Conservation (phyloP, 768 basidiomycete genomes). For the Dictyophora rubrovolvata region DNA sequence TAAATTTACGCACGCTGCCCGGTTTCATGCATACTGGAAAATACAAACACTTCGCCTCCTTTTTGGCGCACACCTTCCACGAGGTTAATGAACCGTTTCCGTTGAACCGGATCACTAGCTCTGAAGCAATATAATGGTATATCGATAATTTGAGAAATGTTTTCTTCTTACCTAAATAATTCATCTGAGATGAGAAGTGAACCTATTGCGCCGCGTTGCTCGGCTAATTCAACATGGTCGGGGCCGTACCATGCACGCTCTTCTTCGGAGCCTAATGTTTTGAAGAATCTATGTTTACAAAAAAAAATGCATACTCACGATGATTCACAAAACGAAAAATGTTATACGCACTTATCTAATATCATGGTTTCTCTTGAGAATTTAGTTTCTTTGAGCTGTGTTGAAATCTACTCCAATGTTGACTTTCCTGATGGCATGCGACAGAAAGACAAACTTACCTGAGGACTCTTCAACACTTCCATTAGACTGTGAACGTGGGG, state of each 20-base stretch:
- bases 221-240: conserved; percentile 84
- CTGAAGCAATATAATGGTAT: conserved; percentile 29
- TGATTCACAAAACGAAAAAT: no score
- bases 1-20: conserved; percentile 70
- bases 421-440: background rate
- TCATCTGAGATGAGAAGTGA: conserved; percentile 92
- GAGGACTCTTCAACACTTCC: conserved; percentile 89
- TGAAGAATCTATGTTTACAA: conserved; percentile 70
- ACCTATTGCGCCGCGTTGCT: conserved; percentile 88
- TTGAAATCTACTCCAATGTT: conserved; percentile 40
- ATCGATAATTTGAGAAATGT: background rate
- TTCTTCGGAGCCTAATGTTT: conserved; percentile 92
- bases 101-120: conserved; percentile 63
- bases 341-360: conserved; percentile 62
- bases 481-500: conserved; percentile 93
- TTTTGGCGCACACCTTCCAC: conserved; percentile 84
- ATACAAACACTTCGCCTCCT: conserved; percentile 90
- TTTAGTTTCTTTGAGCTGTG: conserved; percentile 86
- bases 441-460: conserved; percentile 39
- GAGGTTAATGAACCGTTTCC: conserved; percentile 78
- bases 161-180: conserved; percentile 63
- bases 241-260: conserved; percentile 98
- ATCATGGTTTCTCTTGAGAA: conserved; percentile 90
- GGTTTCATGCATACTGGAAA: conserved; percentile 99
- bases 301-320: background rate